A percentile compares a stretch with the other conserved stretches of the same genome.
Evolutionary conservation across 2,329 filamentous ascomycete species (phyloP).

Genomic region (Fusarium sp.): DNA sequence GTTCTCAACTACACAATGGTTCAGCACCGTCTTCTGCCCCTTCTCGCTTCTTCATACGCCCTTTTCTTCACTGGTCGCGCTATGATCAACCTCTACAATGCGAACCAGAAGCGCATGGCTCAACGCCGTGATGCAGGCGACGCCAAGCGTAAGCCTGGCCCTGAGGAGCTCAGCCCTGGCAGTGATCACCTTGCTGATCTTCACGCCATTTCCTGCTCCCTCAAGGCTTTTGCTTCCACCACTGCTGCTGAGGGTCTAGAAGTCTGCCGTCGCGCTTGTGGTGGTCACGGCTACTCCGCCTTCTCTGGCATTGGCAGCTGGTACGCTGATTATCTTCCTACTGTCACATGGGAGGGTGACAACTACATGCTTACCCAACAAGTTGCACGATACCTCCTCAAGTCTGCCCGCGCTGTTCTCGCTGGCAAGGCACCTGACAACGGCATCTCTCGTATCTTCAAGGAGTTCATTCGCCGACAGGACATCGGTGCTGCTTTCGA

Average conservation of each 20-base stretch:
- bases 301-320: conserved; percentile 81
- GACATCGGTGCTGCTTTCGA: conserved; percentile 81
- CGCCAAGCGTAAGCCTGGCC: conserved; percentile 68
- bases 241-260: conserved; percentile 81
- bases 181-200: conserved; percentile 78
- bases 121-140: conserved; percentile 54
- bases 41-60: conserved; percentile 81
- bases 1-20: conserved; percentile 87
- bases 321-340: conserved; percentile 82
- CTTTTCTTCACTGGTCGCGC: conserved; percentile 81
- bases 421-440: conserved; percentile 63
- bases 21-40: conserved; percentile 76
- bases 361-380: conserved; percentile 88
- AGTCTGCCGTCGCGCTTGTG: conserved; percentile 78
- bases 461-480: conserved; percentile 71
- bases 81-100: conserved; percentile 80
- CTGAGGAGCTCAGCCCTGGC: conserved; percentile 72
- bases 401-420: conserved; percentile 78
- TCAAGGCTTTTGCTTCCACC: conserved; percentile 79
- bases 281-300: conserved; percentile 80
- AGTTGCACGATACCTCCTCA: conserved; percentile 80
- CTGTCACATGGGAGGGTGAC: conserved; percentile 79
- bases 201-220: conserved; percentile 80
- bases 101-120: conserved; percentile 76
- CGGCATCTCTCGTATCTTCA: conserved; percentile 66